Evolutionary conservation across 192 early-diverging fungal genomes (phyloP).

Genomic region (Backusella parvicylindrica): DNA sequence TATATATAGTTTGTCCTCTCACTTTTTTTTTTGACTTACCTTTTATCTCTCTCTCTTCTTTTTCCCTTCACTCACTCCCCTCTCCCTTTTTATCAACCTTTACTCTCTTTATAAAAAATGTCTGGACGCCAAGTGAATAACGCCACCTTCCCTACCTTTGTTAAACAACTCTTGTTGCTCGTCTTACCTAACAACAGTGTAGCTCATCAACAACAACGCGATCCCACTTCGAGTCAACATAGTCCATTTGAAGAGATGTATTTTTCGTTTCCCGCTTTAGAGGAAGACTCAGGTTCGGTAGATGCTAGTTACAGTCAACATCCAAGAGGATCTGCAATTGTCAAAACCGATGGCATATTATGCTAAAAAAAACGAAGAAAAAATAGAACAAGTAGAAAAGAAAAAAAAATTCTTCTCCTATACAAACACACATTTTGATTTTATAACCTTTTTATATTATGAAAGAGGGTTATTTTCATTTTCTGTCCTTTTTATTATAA

Average conservation of each 20-base stretch:
- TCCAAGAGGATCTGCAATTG: not conserved
- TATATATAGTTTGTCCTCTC: constrained; percentile 6
- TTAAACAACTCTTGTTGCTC: constrained; percentile 4
- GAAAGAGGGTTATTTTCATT: not conserved
- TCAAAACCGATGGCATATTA: constrained; percentile 3
- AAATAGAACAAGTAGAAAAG: not conserved
- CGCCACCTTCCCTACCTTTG: constrained; percentile 9
- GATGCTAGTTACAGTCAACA: constrained; percentile 4
- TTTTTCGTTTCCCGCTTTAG: constrained; percentile 14
- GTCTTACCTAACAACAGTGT: constrained; percentile 5
- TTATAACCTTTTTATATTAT: not conserved
- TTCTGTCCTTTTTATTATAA: not conserved
- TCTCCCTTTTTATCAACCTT: not conserved
- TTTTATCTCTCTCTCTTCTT: not conserved
- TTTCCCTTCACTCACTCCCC: not conserved
- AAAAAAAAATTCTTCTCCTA: not conserved
- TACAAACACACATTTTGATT: not conserved
- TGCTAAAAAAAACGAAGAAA: not conserved
- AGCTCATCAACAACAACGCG: not conserved
- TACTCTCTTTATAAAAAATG: not conserved
- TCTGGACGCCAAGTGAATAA: constrained; percentile 1
- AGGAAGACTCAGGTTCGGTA: not conserved
- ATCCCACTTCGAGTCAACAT: not conserved
- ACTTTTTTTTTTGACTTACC: not conserved
- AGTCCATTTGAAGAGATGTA: constrained; percentile 14